Evolutionary conservation across 1,139 yeast genomes (phyloP).

Genomic region (Blastobotrys indianensis): DNA sequence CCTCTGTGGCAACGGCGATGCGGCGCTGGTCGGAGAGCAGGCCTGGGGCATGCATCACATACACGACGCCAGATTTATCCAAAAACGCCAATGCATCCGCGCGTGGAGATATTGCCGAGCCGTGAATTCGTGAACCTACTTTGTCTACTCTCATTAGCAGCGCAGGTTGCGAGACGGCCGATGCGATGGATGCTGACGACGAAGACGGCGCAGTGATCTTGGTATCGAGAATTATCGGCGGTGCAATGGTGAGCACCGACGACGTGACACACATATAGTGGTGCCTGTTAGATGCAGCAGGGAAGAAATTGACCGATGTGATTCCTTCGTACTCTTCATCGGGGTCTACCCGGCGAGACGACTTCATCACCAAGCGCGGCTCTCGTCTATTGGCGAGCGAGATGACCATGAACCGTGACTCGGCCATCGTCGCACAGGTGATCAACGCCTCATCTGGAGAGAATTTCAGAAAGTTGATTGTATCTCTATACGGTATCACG

Average conservation of each 20-base stretch:
- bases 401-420: conserved; percentile 71
- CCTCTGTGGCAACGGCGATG: conserved; percentile 70
- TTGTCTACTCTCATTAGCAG: conserved; percentile 60
- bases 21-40: conserved; percentile 43
- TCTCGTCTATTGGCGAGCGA: conserved; percentile 55
- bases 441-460: conserved; percentile 65
- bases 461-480: conserved; percentile 66
- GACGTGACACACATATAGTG: conserved; percentile 55
- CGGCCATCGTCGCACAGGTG: conserved; percentile 79
- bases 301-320: conserved; percentile 72
- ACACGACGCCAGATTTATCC: conserved; percentile 71
- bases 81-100: conserved; percentile 80
- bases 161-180: conserved; percentile 47
- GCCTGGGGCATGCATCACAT: conserved; percentile 58
- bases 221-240: conserved; percentile 57
- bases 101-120: conserved; percentile 71
- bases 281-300: conserved; percentile 25
- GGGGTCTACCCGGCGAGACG: conserved; percentile 53
- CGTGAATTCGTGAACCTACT: conserved; percentile 74
- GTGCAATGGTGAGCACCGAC: conserved; percentile 50
- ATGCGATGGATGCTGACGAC: conserved; percentile 17
- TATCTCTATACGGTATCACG: conserved; percentile 80
- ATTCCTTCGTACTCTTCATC: conserved; percentile 74
- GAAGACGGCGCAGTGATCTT: conserved; percentile 36
- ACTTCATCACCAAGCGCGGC: conserved; percentile 68